These are phyloP conservation scores for Raphanus raphanistrum DNA, from an alignment of 345 rosid genomes.

Conservation along the genomic window DNA sequence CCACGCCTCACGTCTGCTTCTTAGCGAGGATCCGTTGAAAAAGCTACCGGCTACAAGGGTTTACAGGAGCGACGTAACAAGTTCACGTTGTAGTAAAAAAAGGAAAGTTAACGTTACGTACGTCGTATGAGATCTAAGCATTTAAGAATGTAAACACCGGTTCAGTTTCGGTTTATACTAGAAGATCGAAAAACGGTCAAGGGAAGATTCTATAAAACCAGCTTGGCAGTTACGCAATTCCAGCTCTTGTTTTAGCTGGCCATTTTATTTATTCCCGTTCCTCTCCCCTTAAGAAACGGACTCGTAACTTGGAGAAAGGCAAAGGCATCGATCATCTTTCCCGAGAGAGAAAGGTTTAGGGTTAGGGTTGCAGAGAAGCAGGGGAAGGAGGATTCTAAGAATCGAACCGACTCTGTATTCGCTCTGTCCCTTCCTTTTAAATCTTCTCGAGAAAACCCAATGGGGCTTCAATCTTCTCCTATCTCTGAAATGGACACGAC, in stretches of 20 bases:
- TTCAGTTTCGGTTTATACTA: not conserved
- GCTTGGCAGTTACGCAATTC: constrained; percentile 23
- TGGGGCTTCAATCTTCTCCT: constrained; percentile 27
- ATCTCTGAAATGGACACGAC: constrained; percentile 28
- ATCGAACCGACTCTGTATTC: constrained; percentile 14
- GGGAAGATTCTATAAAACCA: constrained; percentile 1
- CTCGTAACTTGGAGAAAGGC: not conserved
- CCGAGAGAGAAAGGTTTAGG: constrained; percentile 21
- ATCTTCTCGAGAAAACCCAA: not conserved
- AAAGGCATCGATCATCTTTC: not conserved
- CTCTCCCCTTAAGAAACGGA: constrained; percentile 25
- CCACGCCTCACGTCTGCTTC: constrained; percentile 14
- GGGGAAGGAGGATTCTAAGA: constrained; percentile 16
- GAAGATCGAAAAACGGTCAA: constrained; percentile 2
- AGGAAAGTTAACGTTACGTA: not conserved
- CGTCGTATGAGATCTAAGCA: not conserved
- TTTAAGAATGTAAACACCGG: not conserved
- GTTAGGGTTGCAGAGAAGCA: constrained; percentile 39
- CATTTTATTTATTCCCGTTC: not conserved
- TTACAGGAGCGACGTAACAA: constrained; percentile 1
- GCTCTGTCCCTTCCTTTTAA: constrained; percentile 18
- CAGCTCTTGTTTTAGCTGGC: constrained; percentile 24
- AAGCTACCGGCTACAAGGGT: not conserved
- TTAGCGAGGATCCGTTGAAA: not conserved
- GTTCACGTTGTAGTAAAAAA: not conserved